Base-by-base conservation (phyloP, 768 basidiomycete genomes). In the Suillus tomentosus region DNA sequence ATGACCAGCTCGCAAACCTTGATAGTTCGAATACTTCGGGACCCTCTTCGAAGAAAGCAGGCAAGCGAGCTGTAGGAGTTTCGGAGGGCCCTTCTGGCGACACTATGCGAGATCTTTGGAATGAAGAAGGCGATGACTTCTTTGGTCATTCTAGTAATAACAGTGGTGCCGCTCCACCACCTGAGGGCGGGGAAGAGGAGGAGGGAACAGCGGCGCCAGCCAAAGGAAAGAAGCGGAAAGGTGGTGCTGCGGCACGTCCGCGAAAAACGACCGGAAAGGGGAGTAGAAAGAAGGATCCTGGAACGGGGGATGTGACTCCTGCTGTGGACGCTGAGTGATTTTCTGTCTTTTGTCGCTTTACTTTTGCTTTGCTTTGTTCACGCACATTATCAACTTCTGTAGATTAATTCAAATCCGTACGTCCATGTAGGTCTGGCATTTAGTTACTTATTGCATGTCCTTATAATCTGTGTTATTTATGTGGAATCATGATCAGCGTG, bases 111-210 rank as follows among this genome's bases (percentile, higher is more conserved):
- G 92, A 94, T 70, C 75, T 94, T 24, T 94, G 92, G 92, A 88
- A 90, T 67, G 92, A 94, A 54, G 92, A 94, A 71, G 92, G 91
- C 17, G 92, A 94, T 68, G 90, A 91, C 69, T 94, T 94, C 77
- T 94, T 94, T 70, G 89, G 88, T 0, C 89, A 90, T 65, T 74
- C 82, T 24, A 77, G 76, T 13, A 68, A 71, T 27, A 69, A 72
- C 13, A 42, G 2, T 58, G 64, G 64, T 1, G 73, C 67, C 31
- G 64, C 62, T 48, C 48, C 56, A 50, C 56, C 61, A 3, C 63
- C 24, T 24, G 76, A 77, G 7, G 74, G 65, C 37, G 73, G 65
- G 4, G 72, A 71, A 48, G 78, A 79, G 39, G 78, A 79, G 11
- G 66, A 71, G 14, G 66, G 67, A 40, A 65, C 66, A 5, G 66